These are phyloP conservation scores for Sporisorium scitamineum DNA, from an alignment of 1,284 basidiomycete species.

Conservation along the genomic window DNA sequence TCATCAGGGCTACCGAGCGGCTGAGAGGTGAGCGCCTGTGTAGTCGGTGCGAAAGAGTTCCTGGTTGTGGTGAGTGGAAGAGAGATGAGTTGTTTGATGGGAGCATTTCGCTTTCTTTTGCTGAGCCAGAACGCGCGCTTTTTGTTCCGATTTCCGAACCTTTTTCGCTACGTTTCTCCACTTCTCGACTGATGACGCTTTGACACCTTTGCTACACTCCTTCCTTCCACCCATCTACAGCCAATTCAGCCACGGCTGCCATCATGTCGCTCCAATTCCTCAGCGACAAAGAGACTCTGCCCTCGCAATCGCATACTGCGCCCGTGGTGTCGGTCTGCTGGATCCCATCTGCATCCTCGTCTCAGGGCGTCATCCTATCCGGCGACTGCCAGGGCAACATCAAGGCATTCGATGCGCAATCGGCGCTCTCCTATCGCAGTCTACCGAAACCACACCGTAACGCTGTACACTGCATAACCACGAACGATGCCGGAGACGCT, in stretches of 20 bases:
- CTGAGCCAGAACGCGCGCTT: not conserved
- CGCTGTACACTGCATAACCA: conserved; percentile 34
- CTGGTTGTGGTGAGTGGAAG: not conserved
- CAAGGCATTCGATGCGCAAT: conserved; percentile 25
- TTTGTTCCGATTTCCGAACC: not conserved
- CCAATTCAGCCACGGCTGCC: too few species aligned
- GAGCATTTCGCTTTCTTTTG: not conserved
- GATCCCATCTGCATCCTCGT: conserved; percentile 18
- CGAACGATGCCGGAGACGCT: conserved; percentile 5
- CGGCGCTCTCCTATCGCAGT: conserved; percentile 6
- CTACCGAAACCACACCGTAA: conserved; percentile 25
- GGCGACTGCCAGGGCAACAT: conserved; percentile 29
- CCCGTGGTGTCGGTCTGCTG: conserved; percentile 44
- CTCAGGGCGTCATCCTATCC: conserved; percentile 25
- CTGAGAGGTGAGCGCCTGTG: not conserved
- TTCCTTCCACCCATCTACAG: not conserved
- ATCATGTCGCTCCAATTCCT: conserved; percentile 46
- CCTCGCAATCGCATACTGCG: conserved; percentile 29
- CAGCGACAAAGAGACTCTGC: conserved; percentile 36
- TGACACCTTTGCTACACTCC: not conserved
- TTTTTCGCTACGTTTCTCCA: not conserved
- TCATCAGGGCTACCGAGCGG: not conserved
- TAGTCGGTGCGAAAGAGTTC: not conserved
- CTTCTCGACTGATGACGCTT: not conserved
- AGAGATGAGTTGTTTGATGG: not conserved